Base-by-base conservation (phyloP, 2,329 filamentous ascomycete genomes). In the Pseudopyricularia cyperi region DNA sequence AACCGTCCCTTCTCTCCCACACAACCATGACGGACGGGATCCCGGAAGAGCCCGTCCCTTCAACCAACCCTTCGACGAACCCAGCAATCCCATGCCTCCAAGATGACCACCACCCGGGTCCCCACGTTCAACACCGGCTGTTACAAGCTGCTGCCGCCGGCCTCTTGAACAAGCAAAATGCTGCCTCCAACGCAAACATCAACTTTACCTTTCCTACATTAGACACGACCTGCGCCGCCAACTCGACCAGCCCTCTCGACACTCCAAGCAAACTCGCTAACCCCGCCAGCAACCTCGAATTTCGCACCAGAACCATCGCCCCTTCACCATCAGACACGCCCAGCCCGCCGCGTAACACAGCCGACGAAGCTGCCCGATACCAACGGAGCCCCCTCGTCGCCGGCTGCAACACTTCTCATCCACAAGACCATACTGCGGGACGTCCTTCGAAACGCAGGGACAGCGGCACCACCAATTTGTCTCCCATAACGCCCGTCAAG, bases 301-400 rank as follows among this genome's bases (percentile, higher is more conserved):
- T 63, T 53, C 60, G 55, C 24, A 57, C 61, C 19, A 57, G 60
- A 34, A 62, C 63, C 35, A 62, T 61, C 52, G 59, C 62, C 7
- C 62, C 63, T 12, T 65, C 63, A 12, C 61, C 64, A 12, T 54
- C 57, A 26, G 55, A 54, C 19, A 52, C 57, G 12, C 53, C 59
- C 56, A 39, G 50, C 55, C 46, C 51, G 56, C n/a, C 56, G 48
- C 48, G 53, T 48, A 46, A 37, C 30, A 47, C 50, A 24, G 52
- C 51, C 35, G 54, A 59, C 26, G 53, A 55, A 2, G 35, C 22
- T 37, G 17, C 22, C 7, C 50, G 46, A 19, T 52, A 52, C 24
- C 52, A 52, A 30, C 53, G 42, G 11, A 54, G 53, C 37, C 50
- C 17, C 51, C 57, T 42, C 33, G 52, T 17, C 50, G 30, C 12